Conservation (phyloP, 2,329 filamentous ascomycete species). For the Sporothrix luriei region DNA sequence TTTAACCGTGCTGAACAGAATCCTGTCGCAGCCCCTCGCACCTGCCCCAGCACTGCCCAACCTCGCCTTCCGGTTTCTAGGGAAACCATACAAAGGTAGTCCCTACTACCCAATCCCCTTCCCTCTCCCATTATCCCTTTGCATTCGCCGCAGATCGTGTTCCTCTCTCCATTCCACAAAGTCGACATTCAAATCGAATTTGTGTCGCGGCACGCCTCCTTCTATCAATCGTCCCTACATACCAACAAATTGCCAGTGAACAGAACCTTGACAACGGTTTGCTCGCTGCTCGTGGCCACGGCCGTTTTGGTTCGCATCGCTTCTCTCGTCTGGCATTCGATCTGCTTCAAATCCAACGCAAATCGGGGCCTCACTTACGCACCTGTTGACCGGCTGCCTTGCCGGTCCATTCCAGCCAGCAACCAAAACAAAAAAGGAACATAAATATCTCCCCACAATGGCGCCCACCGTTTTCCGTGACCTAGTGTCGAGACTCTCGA, state of each 20-base stretch:
- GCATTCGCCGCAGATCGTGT: background rate
- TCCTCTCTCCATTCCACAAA: conserved; percentile 22
- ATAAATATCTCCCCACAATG: conserved; percentile 39
- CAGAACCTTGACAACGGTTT: background rate
- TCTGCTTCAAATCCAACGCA: background rate
- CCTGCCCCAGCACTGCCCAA: conserved; percentile 25
- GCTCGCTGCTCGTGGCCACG: background rate
- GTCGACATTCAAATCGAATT: background rate
- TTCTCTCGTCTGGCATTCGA: background rate
- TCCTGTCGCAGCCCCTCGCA: conserved; percentile 4
- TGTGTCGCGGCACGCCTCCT: conserved; percentile 1
- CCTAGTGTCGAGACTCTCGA: conserved; percentile 29
- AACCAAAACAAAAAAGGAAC: background rate
- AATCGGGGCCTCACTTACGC: background rate
- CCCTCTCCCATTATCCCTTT: background rate
- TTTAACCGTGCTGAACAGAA: conserved; percentile 3
- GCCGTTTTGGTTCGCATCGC: background rate
- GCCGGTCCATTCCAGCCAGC: conserved; percentile 15
- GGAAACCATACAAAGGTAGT: conserved; percentile 17
- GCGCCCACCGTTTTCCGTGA: conserved; percentile 47
- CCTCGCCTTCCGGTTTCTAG: conserved; percentile 26
- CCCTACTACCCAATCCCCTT: background rate
- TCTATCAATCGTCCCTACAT: background rate
- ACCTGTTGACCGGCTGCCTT: conserved; percentile 11
- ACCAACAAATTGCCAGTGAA: background rate